Conservation (phyloP, 1,139 yeast genomes). For the Sugiyamaella paludigena region DNA sequence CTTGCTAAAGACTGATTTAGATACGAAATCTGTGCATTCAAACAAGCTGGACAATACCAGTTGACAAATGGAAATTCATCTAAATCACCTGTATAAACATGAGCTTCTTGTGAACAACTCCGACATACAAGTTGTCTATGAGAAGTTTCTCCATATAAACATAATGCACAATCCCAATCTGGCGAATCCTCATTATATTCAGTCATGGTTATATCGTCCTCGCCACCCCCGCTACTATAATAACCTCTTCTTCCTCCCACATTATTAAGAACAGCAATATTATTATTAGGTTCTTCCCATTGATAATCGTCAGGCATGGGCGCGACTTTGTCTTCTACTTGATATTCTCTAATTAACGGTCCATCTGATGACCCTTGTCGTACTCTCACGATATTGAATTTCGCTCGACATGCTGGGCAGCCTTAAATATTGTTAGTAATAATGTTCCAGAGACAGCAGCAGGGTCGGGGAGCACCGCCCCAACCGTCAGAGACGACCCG, state of each 20-base stretch:
- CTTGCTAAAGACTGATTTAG: slow-evolving; percentile 4
- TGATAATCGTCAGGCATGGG: slow-evolving; percentile 14
- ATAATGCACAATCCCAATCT: slow-evolving; percentile 32
- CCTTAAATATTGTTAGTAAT: slow-evolving; percentile 15
- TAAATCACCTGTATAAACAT: slow-evolving; percentile 34
- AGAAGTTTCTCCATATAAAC: slow-evolving; percentile 33
- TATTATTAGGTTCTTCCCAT: slow-evolving; percentile 12
- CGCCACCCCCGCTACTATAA: not conserved
- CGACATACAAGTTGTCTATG: slow-evolving; percentile 35
- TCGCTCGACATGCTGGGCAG: slow-evolving; percentile 54
- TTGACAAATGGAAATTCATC: slow-evolving; percentile 32
- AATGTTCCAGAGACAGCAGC: not conserved
- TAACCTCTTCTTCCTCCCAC: slow-evolving; percentile 21
- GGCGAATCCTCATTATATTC: slow-evolving; percentile 17
- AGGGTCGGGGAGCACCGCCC: too few relatives aligned
- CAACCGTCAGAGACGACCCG: not conserved
- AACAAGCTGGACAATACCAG: slow-evolving; percentile 31
- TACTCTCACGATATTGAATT: slow-evolving; percentile 31
- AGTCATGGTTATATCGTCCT: slow-evolving; percentile 14
- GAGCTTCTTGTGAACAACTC: slow-evolving; percentile 35
- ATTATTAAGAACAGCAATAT: slow-evolving; percentile 3
- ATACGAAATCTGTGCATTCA: slow-evolving; percentile 7
- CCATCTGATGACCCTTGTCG: slow-evolving; percentile 13
- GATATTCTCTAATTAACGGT: slow-evolving; percentile 19
- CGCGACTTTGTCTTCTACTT: slow-evolving; percentile 14